Conservation (phyloP, 768 basidiomycete species). For the Coprinopsis cinerea region DNA sequence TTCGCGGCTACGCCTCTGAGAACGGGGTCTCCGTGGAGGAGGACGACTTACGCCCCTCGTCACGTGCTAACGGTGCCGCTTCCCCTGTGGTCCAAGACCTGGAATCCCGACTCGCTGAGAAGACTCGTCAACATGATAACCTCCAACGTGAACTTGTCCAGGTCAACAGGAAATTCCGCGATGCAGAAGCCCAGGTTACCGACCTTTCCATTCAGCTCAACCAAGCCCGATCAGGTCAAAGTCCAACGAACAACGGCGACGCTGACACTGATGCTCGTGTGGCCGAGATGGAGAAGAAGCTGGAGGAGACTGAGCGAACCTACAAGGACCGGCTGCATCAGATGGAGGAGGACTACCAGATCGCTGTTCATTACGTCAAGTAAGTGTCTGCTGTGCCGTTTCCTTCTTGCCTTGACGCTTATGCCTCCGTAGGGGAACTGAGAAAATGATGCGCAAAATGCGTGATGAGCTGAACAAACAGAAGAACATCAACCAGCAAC, state of each 20-base stretch:
- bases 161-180: constrained; percentile 59
- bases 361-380: constrained; percentile 98
- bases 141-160: constrained; percentile 72
- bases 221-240: constrained; percentile 52
- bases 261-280: constrained; percentile 33
- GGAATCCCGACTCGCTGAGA: constrained; percentile 72
- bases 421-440: constrained; percentile 66
- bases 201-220: constrained; percentile 64
- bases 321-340: constrained; percentile 80
- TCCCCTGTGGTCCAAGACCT: constrained; percentile 60
- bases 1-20: constrained; percentile 84
- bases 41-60: constrained; percentile 48
- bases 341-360: constrained; percentile 92
- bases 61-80: constrained; percentile 30
- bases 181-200: constrained; percentile 66
- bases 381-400: constrained; percentile 33
- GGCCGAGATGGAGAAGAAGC: constrained; percentile 67
- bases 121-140: constrained; percentile 63
- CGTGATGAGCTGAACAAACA: constrained; percentile 92
- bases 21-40: constrained; percentile 79
- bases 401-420: constrained; percentile 8
- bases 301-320: constrained; percentile 71
- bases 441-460: constrained; percentile 96
- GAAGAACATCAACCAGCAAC: constrained; percentile 69
- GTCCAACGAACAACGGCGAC: constrained; percentile 33